Evolutionary conservation across 164 flowering plant genomes (phyloP).

Genomic region (Vitis rotundifolia): DNA sequence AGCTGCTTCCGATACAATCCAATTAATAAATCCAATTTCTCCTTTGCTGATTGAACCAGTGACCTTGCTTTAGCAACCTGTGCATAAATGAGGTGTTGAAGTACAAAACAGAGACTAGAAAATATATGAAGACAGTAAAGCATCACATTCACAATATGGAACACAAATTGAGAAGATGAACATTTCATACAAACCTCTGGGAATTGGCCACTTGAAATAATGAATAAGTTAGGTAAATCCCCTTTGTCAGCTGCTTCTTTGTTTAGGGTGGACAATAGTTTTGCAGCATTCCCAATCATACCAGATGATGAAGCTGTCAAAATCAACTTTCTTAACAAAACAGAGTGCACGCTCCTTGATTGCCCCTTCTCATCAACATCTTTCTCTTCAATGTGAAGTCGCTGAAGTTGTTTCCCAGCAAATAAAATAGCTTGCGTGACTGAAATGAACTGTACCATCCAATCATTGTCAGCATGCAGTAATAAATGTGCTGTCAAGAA

Average conservation of each 20-base stretch:
- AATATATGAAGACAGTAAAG: too few species aligned
- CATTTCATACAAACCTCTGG: conserved; percentile 55
- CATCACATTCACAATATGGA: too few species aligned
- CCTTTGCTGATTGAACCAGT: conserved; percentile 50
- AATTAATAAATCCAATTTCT: conserved; percentile 66
- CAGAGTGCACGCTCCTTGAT: conserved; percentile 40
- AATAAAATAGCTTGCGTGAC: conserved; percentile 71
- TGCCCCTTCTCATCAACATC: conserved; percentile 11
- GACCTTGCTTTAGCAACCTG: conserved; percentile 65
- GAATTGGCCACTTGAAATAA: conserved; percentile 53
- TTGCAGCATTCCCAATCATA: conserved; percentile 52
- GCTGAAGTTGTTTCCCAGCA: conserved; percentile 83
- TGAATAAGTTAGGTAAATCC: conserved; percentile 61
- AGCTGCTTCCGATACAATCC: conserved; percentile 65
- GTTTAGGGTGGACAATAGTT: conserved; percentile 64
- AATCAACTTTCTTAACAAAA: conserved; percentile 67
- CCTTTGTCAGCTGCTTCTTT: conserved; percentile 81
- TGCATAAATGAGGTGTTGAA: background rate
- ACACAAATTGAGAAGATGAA: background rate
- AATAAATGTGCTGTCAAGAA: background rate
- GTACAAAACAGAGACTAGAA: background rate
- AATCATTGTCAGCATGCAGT: conserved; percentile 14
- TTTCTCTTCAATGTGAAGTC: conserved; percentile 49
- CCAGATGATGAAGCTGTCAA: conserved; percentile 67
- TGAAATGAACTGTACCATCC: conserved; percentile 66